Conservation (phyloP, 345 rosid species). For the Pistacia atlantica region DNA sequence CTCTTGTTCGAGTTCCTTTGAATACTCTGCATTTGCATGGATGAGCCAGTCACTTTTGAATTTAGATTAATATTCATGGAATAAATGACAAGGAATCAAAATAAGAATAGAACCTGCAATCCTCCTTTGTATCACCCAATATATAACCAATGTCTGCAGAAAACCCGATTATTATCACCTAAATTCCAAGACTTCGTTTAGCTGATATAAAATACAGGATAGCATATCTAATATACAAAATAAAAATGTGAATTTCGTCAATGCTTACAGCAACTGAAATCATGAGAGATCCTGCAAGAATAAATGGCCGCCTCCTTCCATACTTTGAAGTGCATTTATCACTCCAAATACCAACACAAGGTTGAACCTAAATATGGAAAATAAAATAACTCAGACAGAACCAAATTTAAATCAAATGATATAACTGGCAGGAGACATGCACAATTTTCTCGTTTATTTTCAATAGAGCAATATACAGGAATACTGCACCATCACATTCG, state of each 20-base stretch:
- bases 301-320: slow-evolving; percentile 92
- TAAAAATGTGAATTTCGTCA: slow-evolving; percentile 14
- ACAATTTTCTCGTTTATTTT: neutral
- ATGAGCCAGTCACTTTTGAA: slow-evolving; percentile 5
- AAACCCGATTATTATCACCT: slow-evolving; percentile 95
- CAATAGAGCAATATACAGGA: slow-evolving; percentile 1
- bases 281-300: slow-evolving; percentile 88
- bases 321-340: slow-evolving; percentile 89
- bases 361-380: slow-evolving; percentile 76
- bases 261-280: slow-evolving; percentile 81
- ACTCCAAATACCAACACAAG: slow-evolving; percentile 98
- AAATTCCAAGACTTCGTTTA: slow-evolving; percentile 65
- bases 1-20: slow-evolving; percentile 85
- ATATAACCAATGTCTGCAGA: slow-evolving; percentile 98
- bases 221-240: slow-evolving; percentile 14
- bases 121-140: slow-evolving; percentile 85
- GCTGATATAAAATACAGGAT: slow-evolving; percentile 31
- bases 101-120: slow-evolving; percentile 68
- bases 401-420: slow-evolving; percentile 5
- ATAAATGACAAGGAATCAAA: slow-evolving; percentile 25
- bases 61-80: neutral
- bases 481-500: slow-evolving; percentile 4
- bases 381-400: slow-evolving; percentile 16
- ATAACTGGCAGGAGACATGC: neutral
- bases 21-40: slow-evolving; percentile 60